These are phyloP conservation scores for Elaeis oleifera DNA, from an alignment of 202 grass and related monocot genomes.

Conservation along the genomic window DNA sequence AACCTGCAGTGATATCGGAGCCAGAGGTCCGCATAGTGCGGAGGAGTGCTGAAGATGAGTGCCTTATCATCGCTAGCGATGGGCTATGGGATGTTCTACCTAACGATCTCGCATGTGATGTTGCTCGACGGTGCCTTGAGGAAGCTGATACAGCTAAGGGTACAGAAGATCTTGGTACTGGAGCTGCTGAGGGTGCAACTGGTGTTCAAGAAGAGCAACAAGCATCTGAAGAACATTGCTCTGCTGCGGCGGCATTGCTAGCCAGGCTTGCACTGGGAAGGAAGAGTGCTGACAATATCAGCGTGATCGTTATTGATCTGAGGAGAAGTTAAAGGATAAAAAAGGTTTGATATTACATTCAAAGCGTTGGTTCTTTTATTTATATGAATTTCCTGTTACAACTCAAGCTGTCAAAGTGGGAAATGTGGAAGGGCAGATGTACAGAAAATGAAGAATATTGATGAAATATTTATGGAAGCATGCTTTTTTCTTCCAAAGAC, in stretches of 20 bases:
- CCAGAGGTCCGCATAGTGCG: slow-evolving; percentile 12
- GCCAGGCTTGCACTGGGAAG: slow-evolving; percentile 8
- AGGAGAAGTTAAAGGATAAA: neutral
- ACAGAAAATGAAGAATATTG: no score
- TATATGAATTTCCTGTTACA: no score
- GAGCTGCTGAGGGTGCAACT: no score
- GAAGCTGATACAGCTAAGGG: no score
- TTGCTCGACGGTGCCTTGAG: neutral
- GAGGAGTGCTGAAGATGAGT: slow-evolving; percentile 14
- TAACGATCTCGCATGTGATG: slow-evolving; percentile 2
- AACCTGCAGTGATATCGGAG: slow-evolving; percentile 14
- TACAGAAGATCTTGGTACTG: no score
- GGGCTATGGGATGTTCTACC: slow-evolving; percentile 11
- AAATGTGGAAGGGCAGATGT: no score
- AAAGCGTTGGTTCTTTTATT: no score
- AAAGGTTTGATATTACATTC: no score
- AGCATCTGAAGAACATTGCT: neutral
- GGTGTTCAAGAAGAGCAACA: no score
- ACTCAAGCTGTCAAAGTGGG: no score
- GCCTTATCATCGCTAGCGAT: slow-evolving; percentile 7
- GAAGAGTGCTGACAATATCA: slow-evolving; percentile 4
- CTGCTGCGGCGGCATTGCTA: neutral
- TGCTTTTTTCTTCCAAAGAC: no score
- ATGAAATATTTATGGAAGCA: no score
- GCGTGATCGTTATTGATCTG: slow-evolving; percentile 10